Conservation (phyloP, 495 filamentous ascomycete species). For the Parathielavia appendiculata region DNA sequence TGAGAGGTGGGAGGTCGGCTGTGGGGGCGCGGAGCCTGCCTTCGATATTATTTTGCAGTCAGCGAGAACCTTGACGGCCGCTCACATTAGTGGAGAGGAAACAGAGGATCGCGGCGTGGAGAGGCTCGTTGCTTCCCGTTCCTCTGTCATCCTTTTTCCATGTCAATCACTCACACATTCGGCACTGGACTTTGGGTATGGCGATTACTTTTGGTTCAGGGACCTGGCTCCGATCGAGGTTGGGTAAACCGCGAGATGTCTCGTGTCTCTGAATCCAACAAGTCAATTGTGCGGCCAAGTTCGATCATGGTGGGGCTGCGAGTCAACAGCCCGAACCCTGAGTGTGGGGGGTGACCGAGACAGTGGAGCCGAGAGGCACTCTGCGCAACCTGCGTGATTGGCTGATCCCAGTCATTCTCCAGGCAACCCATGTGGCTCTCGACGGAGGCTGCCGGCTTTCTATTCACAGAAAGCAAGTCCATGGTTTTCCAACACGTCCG, state of each 20-base stretch:
- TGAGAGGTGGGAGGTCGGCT: conserved; percentile 6
- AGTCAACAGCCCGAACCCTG: neutral
- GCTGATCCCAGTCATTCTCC: neutral
- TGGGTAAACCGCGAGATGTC: neutral
- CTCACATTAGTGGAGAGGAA: neutral
- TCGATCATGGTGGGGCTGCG: conserved; percentile 1
- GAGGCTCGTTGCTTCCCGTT: neutral
- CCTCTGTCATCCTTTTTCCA: neutral
- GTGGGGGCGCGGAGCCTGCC: conserved; percentile 16
- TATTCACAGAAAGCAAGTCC: no score
- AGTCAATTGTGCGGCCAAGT: conserved; percentile 8
- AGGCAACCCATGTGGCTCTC: neutral
- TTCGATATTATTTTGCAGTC: conserved; percentile 22
- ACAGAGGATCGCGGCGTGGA: no score
- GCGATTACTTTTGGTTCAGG: no score
- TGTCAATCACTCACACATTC: neutral
- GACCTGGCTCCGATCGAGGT: neutral
- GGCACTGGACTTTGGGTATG: no score
- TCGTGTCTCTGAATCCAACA: neutral
- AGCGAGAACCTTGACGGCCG: conserved; percentile 29
- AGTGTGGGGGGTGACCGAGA: conserved; percentile 3
- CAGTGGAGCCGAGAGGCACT: neutral
- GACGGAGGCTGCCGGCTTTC: neutral
- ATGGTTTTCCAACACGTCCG: no score
- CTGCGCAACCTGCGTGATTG: neutral